phyloP scores from a whole-genome alignment of 306 rosid genomes.

The Astragalus glycyphyllos region DNA sequence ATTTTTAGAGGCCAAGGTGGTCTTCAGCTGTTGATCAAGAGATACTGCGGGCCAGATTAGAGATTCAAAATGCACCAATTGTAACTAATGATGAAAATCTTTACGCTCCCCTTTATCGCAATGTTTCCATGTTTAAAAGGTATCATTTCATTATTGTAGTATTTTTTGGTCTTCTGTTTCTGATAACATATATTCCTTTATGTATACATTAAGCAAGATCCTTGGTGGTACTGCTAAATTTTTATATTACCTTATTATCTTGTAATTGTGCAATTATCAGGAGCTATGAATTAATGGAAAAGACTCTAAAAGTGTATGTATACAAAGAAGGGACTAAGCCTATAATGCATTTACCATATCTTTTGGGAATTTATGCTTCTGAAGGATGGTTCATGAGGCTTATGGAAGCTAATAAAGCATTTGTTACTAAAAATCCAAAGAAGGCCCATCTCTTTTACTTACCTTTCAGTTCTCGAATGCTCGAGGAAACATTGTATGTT shows the following conservation, averaged over 20 bases:
- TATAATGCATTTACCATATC: constrained; percentile 74
- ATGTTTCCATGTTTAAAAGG: constrained; percentile 83
- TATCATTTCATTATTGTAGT: constrained; percentile 35
- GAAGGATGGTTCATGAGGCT: constrained; percentile 98
- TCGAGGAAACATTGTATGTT: constrained; percentile 74
- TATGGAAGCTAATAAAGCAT: constrained; percentile 63
- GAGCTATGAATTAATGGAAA: constrained; percentile 96
- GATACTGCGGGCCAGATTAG: constrained; percentile 56
- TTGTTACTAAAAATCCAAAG: constrained; percentile 67
- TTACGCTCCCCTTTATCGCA: constrained; percentile 71
- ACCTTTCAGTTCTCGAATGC: constrained; percentile 88
- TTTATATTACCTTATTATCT: constrained; percentile 30
- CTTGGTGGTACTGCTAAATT: constrained; percentile 29
- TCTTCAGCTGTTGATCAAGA: constrained; percentile 68
- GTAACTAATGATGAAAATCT: constrained; percentile 58
- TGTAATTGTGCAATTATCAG: constrained; percentile 49
- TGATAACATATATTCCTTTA: not conserved
- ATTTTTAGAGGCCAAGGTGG: constrained; percentile 72
- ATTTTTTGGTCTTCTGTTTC: not conserved
- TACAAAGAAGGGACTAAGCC: constrained; percentile 83
- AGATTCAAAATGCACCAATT: constrained; percentile 76
- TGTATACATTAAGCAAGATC: too few relatives aligned
- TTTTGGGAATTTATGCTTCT: constrained; percentile 86
- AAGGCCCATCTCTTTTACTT: constrained; percentile 90
- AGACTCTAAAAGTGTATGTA: constrained; percentile 74